Percentiles rank a stretch among this genome's conserved stretches.
Evolutionary conservation across 164 flowering plant species (phyloP).

Genomic region (Akebia trifoliata): DNA sequence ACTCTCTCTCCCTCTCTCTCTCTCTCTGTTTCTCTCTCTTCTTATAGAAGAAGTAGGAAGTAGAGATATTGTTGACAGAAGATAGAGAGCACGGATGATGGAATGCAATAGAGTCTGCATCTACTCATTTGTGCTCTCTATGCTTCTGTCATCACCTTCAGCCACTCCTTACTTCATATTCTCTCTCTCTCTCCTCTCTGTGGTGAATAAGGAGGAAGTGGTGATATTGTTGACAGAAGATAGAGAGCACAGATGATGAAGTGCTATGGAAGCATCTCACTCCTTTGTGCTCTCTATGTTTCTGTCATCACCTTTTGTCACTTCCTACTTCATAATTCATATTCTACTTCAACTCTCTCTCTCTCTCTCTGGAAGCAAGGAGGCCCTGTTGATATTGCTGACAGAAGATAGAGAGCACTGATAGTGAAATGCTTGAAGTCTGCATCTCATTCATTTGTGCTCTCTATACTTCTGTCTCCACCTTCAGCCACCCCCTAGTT

Average conservation of each 20-base stretch:
- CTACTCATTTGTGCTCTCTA: constrained; percentile 19
- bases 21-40: too few relatives aligned
- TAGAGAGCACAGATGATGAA: constrained; percentile 19
- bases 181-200: not conserved
- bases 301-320: constrained; percentile 16
- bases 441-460: constrained; percentile 17
- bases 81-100: constrained; percentile 22
- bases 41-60: too few relatives aligned
- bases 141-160: constrained; percentile 19
- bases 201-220: constrained; percentile 8
- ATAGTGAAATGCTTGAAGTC: constrained; percentile 10
- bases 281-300: constrained; percentile 21
- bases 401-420: constrained; percentile 23
- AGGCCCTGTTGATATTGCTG: constrained; percentile 13
- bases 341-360: not conserved
- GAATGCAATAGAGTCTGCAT: constrained; percentile 12
- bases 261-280: constrained; percentile 12
- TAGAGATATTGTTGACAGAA: constrained; percentile 13
- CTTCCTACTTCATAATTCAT: not conserved
- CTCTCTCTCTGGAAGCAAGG: constrained; percentile 1
- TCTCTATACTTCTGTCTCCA: constrained; percentile 22
- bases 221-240: constrained; percentile 19
- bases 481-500: not conserved
- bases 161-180: not conserved
- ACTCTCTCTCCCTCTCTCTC: too few relatives aligned